Base-by-base conservation (phyloP, 225 moss, liverwort and hornwort genomes). In the Marchantia paleacea region DNA sequence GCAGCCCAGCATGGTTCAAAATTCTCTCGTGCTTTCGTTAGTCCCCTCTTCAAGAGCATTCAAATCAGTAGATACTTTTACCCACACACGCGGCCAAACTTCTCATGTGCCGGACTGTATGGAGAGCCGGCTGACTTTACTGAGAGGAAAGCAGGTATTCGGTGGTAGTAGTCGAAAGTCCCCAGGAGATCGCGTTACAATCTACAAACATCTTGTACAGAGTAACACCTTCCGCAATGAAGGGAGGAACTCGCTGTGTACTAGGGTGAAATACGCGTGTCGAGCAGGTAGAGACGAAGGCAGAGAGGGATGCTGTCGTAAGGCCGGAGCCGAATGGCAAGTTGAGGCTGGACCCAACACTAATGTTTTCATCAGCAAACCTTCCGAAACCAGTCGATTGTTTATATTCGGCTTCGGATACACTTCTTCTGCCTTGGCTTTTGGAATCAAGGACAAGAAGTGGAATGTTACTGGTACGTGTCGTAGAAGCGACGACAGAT, bases 391-490 rank as follows among this genome's bases (percentile, higher is more conserved):
- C 16, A 64, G 61, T 67, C 78, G 82, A 78, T 73, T 91, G 26
- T 95, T 95, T 77, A 85, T 95, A 20, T 95, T 97, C 25, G 95
- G 97, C 76, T 86, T 95, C 83, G 95, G 93, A 4, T 95, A 90
- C 82, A 88, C 91, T 4, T 86, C 87, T n/a, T 81, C 81, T 82
- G 89, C 90, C 7, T 85, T 93, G 53, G 93, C 91, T 50, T 82
- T 68, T 28, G 75, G 73, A 49, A 80, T 97, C 80, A 79, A 85
- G 82, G 87, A 81, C 52, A 83, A 84, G 9, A 89, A 90, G 22
- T 95, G 97, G 88, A 81, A 60, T 7, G 83, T 97, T 8, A 69
- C 78, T 8, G 97, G 97, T 81, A 97, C 95, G 10, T 93, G 92
- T 85, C 92, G 92, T 48, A 86, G 86, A 57, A 82, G 85, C 63